Percentiles rank a stretch among this genome's conserved stretches.
Evolutionary conservation across 768 basidiomycete species (phyloP).

Genomic region (Boletus rubropictus): DNA sequence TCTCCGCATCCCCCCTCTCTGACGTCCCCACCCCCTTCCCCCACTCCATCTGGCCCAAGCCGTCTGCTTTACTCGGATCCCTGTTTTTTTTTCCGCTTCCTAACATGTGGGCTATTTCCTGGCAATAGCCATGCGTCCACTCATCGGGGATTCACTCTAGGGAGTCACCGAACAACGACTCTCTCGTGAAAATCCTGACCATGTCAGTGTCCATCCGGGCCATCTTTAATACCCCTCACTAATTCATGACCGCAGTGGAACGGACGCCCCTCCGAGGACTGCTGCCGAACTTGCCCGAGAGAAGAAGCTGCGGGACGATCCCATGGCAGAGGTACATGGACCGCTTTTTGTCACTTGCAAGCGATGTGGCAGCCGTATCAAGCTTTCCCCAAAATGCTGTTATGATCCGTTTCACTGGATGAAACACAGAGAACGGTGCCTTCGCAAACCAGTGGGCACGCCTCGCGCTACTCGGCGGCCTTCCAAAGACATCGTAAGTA

Average conservation of each 20-base stretch:
- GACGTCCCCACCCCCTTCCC: constrained; percentile 1
- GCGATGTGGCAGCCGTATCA: constrained; percentile 52
- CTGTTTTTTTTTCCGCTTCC: background rate
- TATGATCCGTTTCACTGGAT: constrained; percentile 66
- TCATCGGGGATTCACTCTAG: constrained; percentile 22
- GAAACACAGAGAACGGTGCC: constrained; percentile 56
- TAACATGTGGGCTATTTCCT: constrained; percentile 21
- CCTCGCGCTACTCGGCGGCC: constrained; percentile 13
- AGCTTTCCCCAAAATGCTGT: constrained; percentile 60
- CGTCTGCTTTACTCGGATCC: background rate
- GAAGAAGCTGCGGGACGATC: constrained; percentile 47
- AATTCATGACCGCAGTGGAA: constrained; percentile 17
- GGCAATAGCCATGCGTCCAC: constrained; percentile 6
- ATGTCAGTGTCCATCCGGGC: constrained; percentile 14
- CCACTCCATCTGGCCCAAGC: background rate
- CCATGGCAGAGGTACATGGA: constrained; percentile 46
- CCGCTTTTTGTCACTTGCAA: constrained; percentile 50
- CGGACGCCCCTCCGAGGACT: constrained; percentile 30
- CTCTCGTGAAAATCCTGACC: constrained; percentile 18
- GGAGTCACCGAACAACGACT: constrained; percentile 22
- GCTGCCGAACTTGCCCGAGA: constrained; percentile 46
- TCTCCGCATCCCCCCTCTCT: background rate
- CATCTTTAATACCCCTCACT: constrained; percentile 1
- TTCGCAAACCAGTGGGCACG: constrained; percentile 37
- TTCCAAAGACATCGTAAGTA: constrained; percentile 23